phyloP scores from a whole-genome alignment of 768 basidiomycete genomes.

The Suillus spraguei region DNA sequence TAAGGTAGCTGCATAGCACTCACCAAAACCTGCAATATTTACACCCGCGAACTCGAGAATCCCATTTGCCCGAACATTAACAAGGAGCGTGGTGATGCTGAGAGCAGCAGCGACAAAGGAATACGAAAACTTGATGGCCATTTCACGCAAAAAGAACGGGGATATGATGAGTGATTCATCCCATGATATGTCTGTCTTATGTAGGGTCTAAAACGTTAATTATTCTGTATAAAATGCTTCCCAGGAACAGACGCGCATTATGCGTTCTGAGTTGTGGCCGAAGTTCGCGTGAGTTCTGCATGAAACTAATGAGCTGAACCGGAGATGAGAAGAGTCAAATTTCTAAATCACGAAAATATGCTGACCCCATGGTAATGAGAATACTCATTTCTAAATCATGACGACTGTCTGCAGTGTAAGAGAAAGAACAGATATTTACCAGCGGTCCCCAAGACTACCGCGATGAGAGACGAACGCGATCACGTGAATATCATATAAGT shows the following conservation, averaged over 20 bases:
- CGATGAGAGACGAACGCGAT: background rate
- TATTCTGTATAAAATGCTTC: conserved; percentile 12
- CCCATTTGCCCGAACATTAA: conserved; percentile 20
- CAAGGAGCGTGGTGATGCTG: conserved; percentile 14
- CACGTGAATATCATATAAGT: background rate
- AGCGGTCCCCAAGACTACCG: background rate
- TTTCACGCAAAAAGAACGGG: conserved; percentile 10
- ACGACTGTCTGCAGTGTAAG: background rate
- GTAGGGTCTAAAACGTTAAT: conserved; percentile 9
- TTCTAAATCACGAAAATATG: background rate
- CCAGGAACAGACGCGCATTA: background rate
- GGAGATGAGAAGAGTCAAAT: background rate
- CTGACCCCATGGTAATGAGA: conserved; percentile 3
- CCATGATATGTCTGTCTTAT: conserved; percentile 14
- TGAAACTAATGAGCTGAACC: background rate
- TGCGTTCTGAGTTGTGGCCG: background rate
- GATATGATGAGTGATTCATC: background rate
- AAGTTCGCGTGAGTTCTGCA: conserved; percentile 1
- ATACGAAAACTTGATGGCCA: conserved; percentile 23
- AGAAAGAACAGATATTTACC: background rate
- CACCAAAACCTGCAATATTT: conserved; percentile 56
- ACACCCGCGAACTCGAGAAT: conserved; percentile 44
- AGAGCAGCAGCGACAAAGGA: conserved; percentile 15
- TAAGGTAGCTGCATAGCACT: background rate
- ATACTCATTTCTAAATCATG: background rate